These are phyloP conservation scores for Aspergillus quadrilineatus DNA, from an alignment of 2,329 filamentous ascomycete genomes.

Conservation along the genomic window DNA sequence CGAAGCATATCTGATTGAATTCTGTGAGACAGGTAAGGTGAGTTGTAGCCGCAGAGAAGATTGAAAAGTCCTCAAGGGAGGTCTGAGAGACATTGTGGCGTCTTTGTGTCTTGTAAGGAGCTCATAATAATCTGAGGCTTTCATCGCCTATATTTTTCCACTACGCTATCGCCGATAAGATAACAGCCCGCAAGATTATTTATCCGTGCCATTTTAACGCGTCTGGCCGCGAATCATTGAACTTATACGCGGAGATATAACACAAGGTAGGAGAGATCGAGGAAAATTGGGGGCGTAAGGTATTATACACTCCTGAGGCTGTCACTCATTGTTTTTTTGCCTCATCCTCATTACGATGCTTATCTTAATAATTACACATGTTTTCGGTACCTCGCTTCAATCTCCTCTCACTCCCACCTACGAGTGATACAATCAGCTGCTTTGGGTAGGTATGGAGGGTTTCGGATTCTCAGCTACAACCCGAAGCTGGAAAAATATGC, in stretches of 20 bases:
- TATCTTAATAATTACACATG: background rate
- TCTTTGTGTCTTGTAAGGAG: background rate
- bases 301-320: background rate
- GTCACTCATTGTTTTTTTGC: slow-evolving; percentile 8
- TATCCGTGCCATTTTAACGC: slow-evolving; percentile 9
- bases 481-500: background rate
- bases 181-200: slow-evolving; percentile 16
- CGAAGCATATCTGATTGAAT: slow-evolving; percentile 49
- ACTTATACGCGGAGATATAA: slow-evolving; percentile 14
- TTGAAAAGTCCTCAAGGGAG: background rate
- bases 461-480: background rate
- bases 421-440: background rate
- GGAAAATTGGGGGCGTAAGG: background rate
- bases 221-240: slow-evolving; percentile 4
- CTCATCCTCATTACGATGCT: slow-evolving; percentile 6
- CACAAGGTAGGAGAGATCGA: background rate
- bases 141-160: slow-evolving; percentile 1
- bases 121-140: background rate
- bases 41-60: slow-evolving; percentile 16
- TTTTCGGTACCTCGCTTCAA: background rate
- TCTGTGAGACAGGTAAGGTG: slow-evolving; percentile 14
- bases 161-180: slow-evolving; percentile 20
- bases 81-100: slow-evolving; percentile 5
- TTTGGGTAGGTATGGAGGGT: background rate
- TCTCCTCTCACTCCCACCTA: background rate